A percentile compares a stretch with the other conserved stretches of the same genome.
Conservation (phyloP, 2,329 filamentous ascomycete genomes). For the Beauveria scarabaeidicola region DNA sequence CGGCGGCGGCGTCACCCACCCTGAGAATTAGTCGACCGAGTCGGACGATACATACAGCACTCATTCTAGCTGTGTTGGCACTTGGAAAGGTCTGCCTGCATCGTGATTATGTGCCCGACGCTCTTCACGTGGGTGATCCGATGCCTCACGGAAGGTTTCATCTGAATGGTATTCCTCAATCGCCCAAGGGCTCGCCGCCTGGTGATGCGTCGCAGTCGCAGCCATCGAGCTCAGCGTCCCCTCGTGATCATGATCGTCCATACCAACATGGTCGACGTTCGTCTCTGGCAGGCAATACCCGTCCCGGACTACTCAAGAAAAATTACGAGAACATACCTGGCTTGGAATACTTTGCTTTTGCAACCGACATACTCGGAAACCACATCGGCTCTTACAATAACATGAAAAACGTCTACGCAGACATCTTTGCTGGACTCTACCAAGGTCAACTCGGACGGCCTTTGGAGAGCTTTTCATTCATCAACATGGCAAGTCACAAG, state of each 20-base stretch:
- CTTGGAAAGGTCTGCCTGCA: conserved; percentile 72
- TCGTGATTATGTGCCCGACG: conserved; percentile 46
- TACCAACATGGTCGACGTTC: conserved; percentile 37
- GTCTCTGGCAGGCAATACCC: conserved; percentile 38
- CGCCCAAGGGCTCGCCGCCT: conserved; percentile 47
- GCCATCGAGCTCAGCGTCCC: conserved; percentile 42
- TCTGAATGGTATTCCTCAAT: conserved; percentile 43
- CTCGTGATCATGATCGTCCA: conserved; percentile 40
- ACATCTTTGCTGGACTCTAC: conserved; percentile 79
- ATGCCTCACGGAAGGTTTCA: conserved; percentile 28
- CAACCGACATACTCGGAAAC: conserved; percentile 77
- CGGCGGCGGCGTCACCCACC: conserved; percentile 21
- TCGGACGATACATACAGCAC: conserved; percentile 67
- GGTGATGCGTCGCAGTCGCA: conserved; percentile 36
- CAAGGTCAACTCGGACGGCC: conserved; percentile 81
- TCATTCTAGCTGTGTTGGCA: conserved; percentile 75
- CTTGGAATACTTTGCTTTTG: conserved; percentile 79
- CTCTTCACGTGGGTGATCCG: conserved; percentile 35
- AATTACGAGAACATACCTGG: conserved; percentile 86
- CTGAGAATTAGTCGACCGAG: conserved; percentile 42
- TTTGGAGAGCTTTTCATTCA: conserved; percentile 68
- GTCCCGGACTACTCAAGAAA: conserved; percentile 27
- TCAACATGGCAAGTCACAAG: conserved; percentile 47
- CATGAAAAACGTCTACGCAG: conserved; percentile 75
- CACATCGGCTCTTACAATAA: conserved; percentile 71